A percentile compares a stretch with the other conserved stretches of the same genome.
These are phyloP conservation scores for Cercospora sesami DNA, from an alignment of 2,329 filamentous ascomycete genomes.

Conservation along the genomic window DNA sequence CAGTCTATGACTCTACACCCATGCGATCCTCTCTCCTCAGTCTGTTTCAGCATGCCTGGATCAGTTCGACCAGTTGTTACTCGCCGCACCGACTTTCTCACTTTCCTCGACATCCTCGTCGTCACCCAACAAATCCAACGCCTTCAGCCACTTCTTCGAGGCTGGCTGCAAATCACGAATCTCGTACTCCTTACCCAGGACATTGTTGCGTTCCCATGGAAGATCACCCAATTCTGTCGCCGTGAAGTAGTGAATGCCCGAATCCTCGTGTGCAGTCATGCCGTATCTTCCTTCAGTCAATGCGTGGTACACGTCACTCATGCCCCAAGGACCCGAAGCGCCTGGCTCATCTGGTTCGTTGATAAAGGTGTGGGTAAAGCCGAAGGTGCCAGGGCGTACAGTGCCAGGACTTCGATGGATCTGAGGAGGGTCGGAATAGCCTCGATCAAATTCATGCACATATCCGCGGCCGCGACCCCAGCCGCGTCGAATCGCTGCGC, in stretches of 20 bases:
- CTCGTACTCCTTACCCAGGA: background rate
- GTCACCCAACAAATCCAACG: background rate
- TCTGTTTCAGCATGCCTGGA: accelerated
- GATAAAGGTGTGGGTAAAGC: background rate
- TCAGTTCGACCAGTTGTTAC: background rate
- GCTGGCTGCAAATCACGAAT: background rate
- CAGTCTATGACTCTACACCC: background rate
- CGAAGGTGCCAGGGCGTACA: background rate
- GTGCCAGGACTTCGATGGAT: background rate
- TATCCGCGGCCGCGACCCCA: background rate
- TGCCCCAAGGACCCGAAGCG: too few species aligned
- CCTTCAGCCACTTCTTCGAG: constrained; percentile 8
- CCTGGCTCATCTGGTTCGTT: background rate
- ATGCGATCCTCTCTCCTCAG: background rate
- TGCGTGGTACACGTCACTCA: too few species aligned
- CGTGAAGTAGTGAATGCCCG: constrained; percentile 16
- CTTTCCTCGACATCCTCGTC: background rate
- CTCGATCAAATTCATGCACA: background rate
- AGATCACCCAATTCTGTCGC: background rate
- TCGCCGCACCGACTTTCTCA: background rate
- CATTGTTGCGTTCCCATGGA: background rate
- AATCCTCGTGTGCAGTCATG: constrained; percentile 16
- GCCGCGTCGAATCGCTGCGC: background rate
- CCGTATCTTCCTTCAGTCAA: background rate
- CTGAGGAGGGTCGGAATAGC: background rate